These are phyloP conservation scores for Hydnomerulius pinastri DNA, from an alignment of 768 basidiomycete genomes.

Conservation along the genomic window DNA sequence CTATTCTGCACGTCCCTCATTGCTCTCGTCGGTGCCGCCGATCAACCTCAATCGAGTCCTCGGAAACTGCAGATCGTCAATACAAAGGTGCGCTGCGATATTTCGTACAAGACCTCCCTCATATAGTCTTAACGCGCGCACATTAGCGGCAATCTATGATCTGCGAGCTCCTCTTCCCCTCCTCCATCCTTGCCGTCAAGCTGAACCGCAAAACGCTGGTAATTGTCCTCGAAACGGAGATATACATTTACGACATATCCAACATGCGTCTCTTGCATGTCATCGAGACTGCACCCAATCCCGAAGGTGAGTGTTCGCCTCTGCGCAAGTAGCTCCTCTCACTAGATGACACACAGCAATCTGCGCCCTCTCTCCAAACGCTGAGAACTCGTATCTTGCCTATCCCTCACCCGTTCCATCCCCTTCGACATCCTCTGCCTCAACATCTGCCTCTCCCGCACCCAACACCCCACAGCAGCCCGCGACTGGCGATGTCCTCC, in stretches of 20 bases:
- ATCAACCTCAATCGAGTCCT: conserved; percentile 87
- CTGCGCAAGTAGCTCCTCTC: background rate
- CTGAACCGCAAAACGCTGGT: conserved; percentile 96
- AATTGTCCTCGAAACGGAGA: conserved; percentile 95
- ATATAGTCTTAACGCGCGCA: background rate
- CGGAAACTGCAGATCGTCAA: conserved; percentile 97
- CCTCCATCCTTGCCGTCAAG: conserved; percentile 95
- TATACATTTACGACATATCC: conserved; percentile 98
- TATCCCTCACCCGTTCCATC: conserved; percentile 96
- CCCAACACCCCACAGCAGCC: conserved; percentile 44
- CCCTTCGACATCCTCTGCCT: conserved; percentile 59
- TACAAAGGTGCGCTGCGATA: conserved; percentile 74
- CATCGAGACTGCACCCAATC: conserved; percentile 95
- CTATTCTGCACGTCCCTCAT: conserved; percentile 98
- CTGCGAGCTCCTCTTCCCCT: conserved; percentile 97
- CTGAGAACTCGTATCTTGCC: conserved; percentile 91
- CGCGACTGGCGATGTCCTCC: conserved; percentile 79
- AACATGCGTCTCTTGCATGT: conserved; percentile 98
- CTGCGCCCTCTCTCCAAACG: conserved; percentile 90
- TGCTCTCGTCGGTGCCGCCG: conserved; percentile 93
- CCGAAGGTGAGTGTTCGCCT: conserved; percentile 64
- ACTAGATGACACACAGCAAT: conserved; percentile 60
- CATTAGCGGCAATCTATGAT: conserved; percentile 93
- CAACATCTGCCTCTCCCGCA: conserved; percentile 39
- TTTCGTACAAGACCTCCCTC: conserved; percentile 2